Evolutionary conservation across 2,329 filamentous ascomycete genomes (phyloP).

Genomic region (Aspergillus clavatus): DNA sequence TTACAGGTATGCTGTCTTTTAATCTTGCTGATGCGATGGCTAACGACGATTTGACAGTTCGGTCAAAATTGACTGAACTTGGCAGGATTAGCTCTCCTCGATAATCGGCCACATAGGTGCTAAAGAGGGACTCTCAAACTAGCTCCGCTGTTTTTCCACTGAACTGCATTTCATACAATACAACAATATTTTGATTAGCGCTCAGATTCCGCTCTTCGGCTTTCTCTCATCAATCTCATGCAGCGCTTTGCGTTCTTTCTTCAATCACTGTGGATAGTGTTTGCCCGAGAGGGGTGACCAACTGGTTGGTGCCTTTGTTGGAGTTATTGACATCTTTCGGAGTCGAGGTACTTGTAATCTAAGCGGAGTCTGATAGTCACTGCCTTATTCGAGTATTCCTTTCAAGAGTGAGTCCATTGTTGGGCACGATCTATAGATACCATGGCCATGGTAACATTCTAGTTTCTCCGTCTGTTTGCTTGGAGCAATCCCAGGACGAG

Average conservation of each 20-base stretch:
- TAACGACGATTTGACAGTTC: constrained; percentile 20
- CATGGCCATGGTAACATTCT: no score
- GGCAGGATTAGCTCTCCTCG: not conserved
- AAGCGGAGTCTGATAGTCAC: not conserved
- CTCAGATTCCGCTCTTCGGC: not conserved
- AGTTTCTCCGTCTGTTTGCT: no score
- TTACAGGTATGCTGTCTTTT: constrained; percentile 60
- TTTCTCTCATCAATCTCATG: not conserved
- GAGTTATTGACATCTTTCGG: not conserved
- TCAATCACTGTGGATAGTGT: not conserved
- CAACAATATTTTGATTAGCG: not conserved
- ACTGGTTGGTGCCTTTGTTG: not conserved
- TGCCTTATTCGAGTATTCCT: no score
- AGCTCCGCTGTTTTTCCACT: not conserved
- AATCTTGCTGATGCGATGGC: not conserved
- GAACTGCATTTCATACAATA: not conserved
- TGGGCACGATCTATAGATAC: no score
- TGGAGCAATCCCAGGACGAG: no score
- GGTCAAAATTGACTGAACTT: constrained; percentile 31
- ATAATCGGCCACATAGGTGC: no score
- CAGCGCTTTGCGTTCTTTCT: not conserved
- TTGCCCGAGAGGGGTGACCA: not conserved
- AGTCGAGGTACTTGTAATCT: not conserved
- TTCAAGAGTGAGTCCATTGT: no score
- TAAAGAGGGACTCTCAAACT: no score